Evolutionary conservation across 2,329 filamentous ascomycete species (phyloP), one percentile per base, ranked within the genome.

Genomic region (Scedosporium dehoogii): DNA sequence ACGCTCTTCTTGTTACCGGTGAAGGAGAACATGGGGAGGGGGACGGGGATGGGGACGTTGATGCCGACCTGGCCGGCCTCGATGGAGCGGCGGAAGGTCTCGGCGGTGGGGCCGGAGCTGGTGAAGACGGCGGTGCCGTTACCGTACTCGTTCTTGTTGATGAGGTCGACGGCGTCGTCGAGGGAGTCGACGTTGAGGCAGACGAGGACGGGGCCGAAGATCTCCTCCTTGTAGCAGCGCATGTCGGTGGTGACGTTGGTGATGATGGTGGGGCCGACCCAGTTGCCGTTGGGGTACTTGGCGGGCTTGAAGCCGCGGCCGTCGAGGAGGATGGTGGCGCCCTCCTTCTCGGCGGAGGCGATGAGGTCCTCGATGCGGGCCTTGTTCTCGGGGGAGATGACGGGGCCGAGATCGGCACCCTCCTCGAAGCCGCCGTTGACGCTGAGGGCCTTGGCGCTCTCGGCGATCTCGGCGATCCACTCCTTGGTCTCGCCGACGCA

Each of bases 81-180:
- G 69, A 94, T 91, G 72, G 89, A 84, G 71, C 85, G 85, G 70
- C 91, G 87, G 83, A 93, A 94, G 25, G 82, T 82, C 71, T 88
- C 86, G 48, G 90, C 91, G 14, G 89, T 91, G 6, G 90, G 79
- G 23, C 90, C 90, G 21, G 85, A 90, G 66, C 84, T 82, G 14
- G 90, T 94, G 79, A 94, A 94, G 78, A 94, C 90, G 69, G 91
- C 90, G 10, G 87, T 87, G 67, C 90, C 90, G 78, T 94, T 94
- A 68, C 90, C 90, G 74, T 94, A 94, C 75, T 92, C 88, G 76
- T 94, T 94, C 64, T 78, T 80, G 78, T 94, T 94, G 79, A 94
- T 92, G 66, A 92, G 78, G 38, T 89, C 84, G 69, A 94, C 87
- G 44, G 90, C 90, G 61, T 91, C 89, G 70, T 92, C 88, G 62